Conservation (phyloP, 2,329 filamentous ascomycete species). For the Xylaria sp. region DNA sequence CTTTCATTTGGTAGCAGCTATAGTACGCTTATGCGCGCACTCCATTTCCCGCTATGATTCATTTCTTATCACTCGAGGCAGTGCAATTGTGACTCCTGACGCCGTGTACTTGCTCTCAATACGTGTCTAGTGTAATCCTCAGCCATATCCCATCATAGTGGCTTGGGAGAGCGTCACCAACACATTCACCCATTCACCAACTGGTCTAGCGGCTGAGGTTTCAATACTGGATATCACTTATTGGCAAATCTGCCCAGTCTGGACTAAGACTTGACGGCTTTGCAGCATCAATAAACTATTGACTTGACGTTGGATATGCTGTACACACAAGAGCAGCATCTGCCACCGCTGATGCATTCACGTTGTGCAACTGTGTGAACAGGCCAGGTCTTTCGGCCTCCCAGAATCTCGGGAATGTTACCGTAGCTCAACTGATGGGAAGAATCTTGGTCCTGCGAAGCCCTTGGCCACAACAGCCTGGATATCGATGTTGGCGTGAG, state of each 20-base stretch:
- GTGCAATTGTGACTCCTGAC: constrained; percentile 10
- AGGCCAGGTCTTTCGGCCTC: not conserved
- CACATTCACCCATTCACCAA: not conserved
- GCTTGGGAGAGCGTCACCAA: not conserved
- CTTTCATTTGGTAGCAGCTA: not conserved
- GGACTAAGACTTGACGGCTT: not conserved
- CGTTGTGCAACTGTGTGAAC: not conserved
- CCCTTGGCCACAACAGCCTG: constrained; percentile 84
- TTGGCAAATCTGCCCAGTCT: too few relatives aligned
- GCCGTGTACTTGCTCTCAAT: not conserved
- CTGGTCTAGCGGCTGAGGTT: too few relatives aligned
- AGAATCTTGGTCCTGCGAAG: constrained; percentile 84
- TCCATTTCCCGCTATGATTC: constrained; percentile 20
- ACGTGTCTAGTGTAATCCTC: not conserved
- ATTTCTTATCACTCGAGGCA: constrained; percentile 22
- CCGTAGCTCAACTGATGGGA: constrained; percentile 70
- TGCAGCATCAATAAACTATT: not conserved
- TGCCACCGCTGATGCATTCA: not conserved
- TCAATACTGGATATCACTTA: too few relatives aligned
- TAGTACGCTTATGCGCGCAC: not conserved
- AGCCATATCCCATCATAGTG: not conserved
- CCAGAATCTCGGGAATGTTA: constrained; percentile 43
- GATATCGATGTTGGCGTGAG: constrained; percentile 79
- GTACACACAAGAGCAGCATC: not conserved
- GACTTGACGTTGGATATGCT: not conserved